Percentiles rank a stretch among this genome's conserved stretches.
Evolutionary conservation across 495 filamentous ascomycete species (phyloP).

Genomic region (Penicillium maclennaniae): DNA sequence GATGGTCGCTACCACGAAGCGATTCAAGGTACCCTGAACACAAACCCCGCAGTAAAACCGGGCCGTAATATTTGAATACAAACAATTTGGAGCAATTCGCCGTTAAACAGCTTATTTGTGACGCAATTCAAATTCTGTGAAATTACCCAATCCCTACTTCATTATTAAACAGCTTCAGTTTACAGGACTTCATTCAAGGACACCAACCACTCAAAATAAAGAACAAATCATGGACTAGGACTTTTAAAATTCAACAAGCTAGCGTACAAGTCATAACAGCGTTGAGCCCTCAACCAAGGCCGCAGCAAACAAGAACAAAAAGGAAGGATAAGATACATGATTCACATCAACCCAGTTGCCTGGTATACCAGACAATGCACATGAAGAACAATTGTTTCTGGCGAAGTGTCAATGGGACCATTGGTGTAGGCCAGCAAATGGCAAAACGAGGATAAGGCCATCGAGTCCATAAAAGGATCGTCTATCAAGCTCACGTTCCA

Average conservation of each 20-base stretch:
- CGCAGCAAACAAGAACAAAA: conserved; percentile 1
- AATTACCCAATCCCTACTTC: too few relatives aligned
- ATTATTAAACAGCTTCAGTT: too few relatives aligned
- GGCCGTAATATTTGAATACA: background rate
- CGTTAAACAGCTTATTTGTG: background rate
- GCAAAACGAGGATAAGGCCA: conserved; percentile 7
- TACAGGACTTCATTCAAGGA: background rate
- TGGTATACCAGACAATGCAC: background rate
- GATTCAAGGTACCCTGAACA: background rate
- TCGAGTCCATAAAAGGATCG: conserved; percentile 11
- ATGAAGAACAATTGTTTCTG: background rate
- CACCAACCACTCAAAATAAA: background rate
- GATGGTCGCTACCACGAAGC: background rate
- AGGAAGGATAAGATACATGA: conserved; percentile 1
- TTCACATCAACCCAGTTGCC: background rate
- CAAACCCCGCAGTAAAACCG: background rate
- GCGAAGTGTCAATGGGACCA: background rate
- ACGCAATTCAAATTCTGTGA: too few relatives aligned
- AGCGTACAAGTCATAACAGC: conserved; percentile 25
- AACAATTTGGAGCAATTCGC: background rate
- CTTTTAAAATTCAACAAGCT: conserved; percentile 11
- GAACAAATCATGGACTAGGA: conserved; percentile 1
- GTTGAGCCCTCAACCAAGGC: conserved; percentile 1
- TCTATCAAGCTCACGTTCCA: conserved; percentile 10
- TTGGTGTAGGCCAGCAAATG: background rate